A percentile compares a stretch with the other conserved stretches of the same genome.
Evolutionary conservation across 176 grass and related monocot species (phyloP).

Genomic region (Guadua angustifolia): DNA sequence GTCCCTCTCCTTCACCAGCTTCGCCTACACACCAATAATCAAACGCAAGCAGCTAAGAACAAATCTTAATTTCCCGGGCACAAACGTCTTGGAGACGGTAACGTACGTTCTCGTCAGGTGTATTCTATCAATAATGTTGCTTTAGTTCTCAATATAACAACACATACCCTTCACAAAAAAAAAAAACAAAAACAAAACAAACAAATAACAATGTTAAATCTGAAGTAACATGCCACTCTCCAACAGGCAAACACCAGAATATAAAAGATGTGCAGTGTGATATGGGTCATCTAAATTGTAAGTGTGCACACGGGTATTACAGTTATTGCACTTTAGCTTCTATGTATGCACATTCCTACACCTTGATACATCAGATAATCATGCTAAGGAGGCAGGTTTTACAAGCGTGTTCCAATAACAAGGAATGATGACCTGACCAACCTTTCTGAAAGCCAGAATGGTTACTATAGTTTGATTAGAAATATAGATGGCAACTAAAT

Average conservation of each 20-base stretch:
- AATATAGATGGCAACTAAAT: not conserved
- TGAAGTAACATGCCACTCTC: not conserved
- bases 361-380: not conserved
- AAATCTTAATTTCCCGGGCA: slow-evolving; percentile 3
- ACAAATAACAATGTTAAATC: not conserved
- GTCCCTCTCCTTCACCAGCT: slow-evolving; percentile 83
- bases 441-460: not conserved
- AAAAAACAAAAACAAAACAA: not conserved
- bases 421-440: not conserved
- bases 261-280: not conserved
- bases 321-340: not conserved
- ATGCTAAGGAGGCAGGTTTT: not conserved
- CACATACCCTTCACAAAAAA: not conserved
- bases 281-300: not conserved
- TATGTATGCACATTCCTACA: not conserved
- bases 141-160: not conserved
- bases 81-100: not conserved
- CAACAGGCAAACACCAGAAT: not conserved
- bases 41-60: not conserved
- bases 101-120: slow-evolving; percentile 61
- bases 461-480: not conserved
- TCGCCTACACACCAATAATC: slow-evolving; percentile 55
- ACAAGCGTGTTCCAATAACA: not conserved
- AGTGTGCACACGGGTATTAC: not conserved
- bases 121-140: not conserved